Evolutionary conservation across 345 rosid species (phyloP), one percentile per base, ranked within the genome.

Genomic region (Syzygium aromaticum): DNA sequence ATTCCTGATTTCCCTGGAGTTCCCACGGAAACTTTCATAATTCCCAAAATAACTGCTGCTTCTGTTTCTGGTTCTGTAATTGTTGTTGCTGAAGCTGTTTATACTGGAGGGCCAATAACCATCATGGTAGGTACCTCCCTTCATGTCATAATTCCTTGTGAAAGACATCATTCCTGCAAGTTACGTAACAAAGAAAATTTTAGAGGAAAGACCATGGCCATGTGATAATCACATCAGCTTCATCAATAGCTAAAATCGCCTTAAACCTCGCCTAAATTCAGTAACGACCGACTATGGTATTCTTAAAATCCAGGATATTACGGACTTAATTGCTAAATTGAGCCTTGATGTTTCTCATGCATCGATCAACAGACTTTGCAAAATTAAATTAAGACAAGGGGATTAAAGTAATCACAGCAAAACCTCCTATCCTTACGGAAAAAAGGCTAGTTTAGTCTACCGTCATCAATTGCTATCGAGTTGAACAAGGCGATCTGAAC

Each of bases 81-180:
- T 87, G 83, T 88, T 85, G 86, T 87, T 84, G 86, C 85, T 84
- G 84, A 80, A 86, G 84, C 85, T 52, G 73, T 88, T 89, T 86
- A 94, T 87, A 85, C 87, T 80, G n/a, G 77, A 88, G 61, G 91
- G 54, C 61, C 85, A 64, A 91, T 88, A 88, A 30, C 89, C 87
- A 33, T 93, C 90, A 30, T 85, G 88, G 59, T 89, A 67, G 15
- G 88, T 83, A 33, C 90, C 93, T 22, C 95, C 96, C 59, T 92
- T 93, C 46, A 90, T 49, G 54, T 83, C 90, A 84, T 91, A 90
- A 90, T 91, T 92, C 89, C 92, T 91, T 4, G 90, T 54, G 38
- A 87, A 92, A 54, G 96, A 91, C 98, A 95, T 95, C 87, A 21
- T 89, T 84, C 86, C 92, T 91, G 91, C 52, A 8, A 49, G 53